Conservation (phyloP, 257 asterid species). For the Gentiana dahurica region DNA sequence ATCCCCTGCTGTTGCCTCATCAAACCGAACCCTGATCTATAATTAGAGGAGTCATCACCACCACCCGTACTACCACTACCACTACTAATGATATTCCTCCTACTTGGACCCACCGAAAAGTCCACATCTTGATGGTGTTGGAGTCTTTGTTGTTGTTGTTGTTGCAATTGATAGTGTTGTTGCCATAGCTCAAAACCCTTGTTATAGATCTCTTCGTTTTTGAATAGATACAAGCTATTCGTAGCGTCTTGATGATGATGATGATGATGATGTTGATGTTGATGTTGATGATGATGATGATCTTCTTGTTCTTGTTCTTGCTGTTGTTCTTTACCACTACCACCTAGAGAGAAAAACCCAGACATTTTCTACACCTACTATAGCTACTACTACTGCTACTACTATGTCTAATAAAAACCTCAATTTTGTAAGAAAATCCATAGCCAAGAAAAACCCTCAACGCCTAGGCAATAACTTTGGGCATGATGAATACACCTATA, state of each 20-base stretch:
- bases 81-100: constrained; percentile 15
- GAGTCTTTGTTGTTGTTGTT: constrained; percentile 20
- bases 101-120: constrained; percentile 35
- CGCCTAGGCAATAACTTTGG: neutral
- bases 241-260: constrained; percentile 5
- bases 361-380: constrained; percentile 50
- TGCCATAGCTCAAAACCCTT: constrained; percentile 91
- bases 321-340: constrained; percentile 19
- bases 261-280: too few relatives aligned
- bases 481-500: neutral
- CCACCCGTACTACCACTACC: constrained; percentile 16
- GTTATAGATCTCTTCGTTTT: constrained; percentile 65
- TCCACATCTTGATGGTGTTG: constrained; percentile 29
- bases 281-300: too few relatives aligned
- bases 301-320: constrained; percentile 9
- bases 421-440: constrained; percentile 37
- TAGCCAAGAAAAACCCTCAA: constrained; percentile 23
- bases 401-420: constrained; percentile 16
- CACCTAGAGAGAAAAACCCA: constrained; percentile 59
- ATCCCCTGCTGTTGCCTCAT: constrained; percentile 15
- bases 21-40: constrained; percentile 36
- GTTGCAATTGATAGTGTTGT: constrained; percentile 46
- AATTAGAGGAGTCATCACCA: constrained; percentile 16
- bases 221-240: constrained; percentile 35
- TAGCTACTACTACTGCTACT: neutral